Conservation (phyloP, 2,329 filamentous ascomycete species). For the Lachnellula occidentalis region DNA sequence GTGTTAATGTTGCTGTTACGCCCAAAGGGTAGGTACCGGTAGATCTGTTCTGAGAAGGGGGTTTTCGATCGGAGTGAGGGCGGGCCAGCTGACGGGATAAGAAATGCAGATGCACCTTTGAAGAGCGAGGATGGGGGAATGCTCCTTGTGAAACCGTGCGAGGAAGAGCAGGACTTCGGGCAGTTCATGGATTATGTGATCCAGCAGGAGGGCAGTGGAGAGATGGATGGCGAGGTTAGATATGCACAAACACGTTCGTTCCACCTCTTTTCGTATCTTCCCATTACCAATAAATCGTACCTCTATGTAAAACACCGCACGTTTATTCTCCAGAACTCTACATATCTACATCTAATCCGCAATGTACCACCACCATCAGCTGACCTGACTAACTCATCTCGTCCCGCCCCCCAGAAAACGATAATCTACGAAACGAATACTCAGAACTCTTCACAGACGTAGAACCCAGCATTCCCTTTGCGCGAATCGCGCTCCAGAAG, state of each 20-base stretch:
- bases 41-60: not conserved
- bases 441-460: conserved; percentile 55
- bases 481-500: conserved; percentile 61
- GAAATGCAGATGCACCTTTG: conserved; percentile 50
- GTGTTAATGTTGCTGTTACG: conserved; percentile 74
- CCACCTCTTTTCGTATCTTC: not conserved
- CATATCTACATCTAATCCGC: no score
- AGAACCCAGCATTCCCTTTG: conserved; percentile 62
- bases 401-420: conserved; percentile 55
- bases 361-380: not conserved
- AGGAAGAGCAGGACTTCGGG: conserved; percentile 57
- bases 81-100: conserved; percentile 12
- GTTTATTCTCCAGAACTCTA: no score
- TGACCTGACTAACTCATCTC: not conserved
- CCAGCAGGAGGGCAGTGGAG: conserved; percentile 44
- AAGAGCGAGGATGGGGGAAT: conserved; percentile 29
- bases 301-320: not conserved
- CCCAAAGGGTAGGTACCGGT: conserved; percentile 37
- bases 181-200: conserved; percentile 58
- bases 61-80: no score
- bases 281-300: not conserved
- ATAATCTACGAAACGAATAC: conserved; percentile 75
- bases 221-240: conserved; percentile 44
- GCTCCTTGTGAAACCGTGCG: conserved; percentile 67
- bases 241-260: conserved; percentile 70